Evolutionary conservation across 768 basidiomycete genomes (phyloP), one percentile per base, ranked within the genome.

Genomic region (Psilocybe tampanensis): DNA sequence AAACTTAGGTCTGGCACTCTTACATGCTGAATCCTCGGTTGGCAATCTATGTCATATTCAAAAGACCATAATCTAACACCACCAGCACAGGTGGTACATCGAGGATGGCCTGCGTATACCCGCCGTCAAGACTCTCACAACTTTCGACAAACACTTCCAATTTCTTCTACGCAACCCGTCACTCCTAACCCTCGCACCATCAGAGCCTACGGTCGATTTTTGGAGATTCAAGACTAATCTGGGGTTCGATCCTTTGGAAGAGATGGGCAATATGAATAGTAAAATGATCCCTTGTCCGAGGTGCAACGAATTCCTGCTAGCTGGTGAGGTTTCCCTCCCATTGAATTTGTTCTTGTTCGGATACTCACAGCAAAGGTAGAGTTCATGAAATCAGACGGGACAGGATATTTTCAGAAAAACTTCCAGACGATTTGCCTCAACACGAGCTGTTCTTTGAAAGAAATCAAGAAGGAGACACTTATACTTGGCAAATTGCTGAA

Each of bases 361-460:
- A 29, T 15, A 41, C 34, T 22, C 29, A 32, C 5, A 34, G 18
- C 19, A 18, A 11, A 21, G 49, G 17, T 34, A 34, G 83, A 74
- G 1, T 77, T 78, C 39, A 59, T 79, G 52, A 77, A 68, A 4
- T 64, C 62, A 6, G 56, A 65, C 0, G 80, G 77, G 0, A 76
- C 73, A 0, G 85, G 85, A 0, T 86, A 83, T 51, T 64, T 79
- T 0, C 82, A 84, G 56, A 66, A 67, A 18, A 65, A 64, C 0
- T 85, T 85, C 55, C 61, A 34, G 5, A 48, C 60, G 0, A 21
- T 23, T 39, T 86, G 84, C 58, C 33, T 42, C 1, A 59, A 61
- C 1, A 22, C 34, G 13, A 23, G 13, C 2, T 85, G 84, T 60
- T 52, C 52, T 15, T 67, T 75, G 22, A 24, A 32, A 5, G 63